These are phyloP conservation scores for Botrytis pseudocinerea DNA, from an alignment of 2,329 filamentous ascomycete genomes.

Conservation along the genomic window DNA sequence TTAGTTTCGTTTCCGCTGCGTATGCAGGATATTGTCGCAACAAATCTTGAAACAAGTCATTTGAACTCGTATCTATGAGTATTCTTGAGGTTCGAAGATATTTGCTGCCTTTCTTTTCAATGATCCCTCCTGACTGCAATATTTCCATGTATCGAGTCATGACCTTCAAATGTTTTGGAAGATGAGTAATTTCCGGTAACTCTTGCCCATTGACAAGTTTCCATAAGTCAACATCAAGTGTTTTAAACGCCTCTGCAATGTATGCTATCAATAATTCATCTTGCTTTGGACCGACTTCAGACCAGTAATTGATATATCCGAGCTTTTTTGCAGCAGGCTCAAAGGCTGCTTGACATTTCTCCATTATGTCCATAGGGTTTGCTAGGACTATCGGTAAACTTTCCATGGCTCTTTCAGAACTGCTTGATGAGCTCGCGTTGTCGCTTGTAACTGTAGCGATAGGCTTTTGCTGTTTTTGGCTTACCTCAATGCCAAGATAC, in stretches of 20 bases:
- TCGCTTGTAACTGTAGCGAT: not conserved
- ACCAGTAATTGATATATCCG: slow-evolving; percentile 10
- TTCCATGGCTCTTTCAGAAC: not conserved
- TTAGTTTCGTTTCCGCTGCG: slow-evolving; percentile 28
- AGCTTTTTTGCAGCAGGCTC: not conserved
- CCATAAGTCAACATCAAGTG: slow-evolving; percentile 36
- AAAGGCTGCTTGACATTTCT: slow-evolving; percentile 1
- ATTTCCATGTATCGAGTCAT: slow-evolving; percentile 36
- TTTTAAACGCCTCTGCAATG: slow-evolving; percentile 38
- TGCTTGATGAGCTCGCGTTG: too few species aligned
- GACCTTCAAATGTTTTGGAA: slow-evolving; percentile 37
- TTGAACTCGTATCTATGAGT: not conserved
- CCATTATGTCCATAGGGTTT: not conserved
- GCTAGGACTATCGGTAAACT: not conserved
- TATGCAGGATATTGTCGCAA: slow-evolving; percentile 42
- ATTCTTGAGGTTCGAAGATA: slow-evolving; percentile 23
- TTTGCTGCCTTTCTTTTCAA: slow-evolving; percentile 22
- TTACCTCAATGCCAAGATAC: not conserved
- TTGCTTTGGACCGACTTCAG: slow-evolving; percentile 6
- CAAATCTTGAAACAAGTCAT: slow-evolving; percentile 16
- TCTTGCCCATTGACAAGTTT: slow-evolving; percentile 27
- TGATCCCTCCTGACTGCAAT: slow-evolving; percentile 31
- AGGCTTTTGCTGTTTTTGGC: not conserved
- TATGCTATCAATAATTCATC: slow-evolving; percentile 30
- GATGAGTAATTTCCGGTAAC: slow-evolving; percentile 28